Evolutionary conservation across 352 stramenopile genomes (phyloP), one percentile per base, ranked within the genome.

Genomic region (Pythium aquatile): DNA sequence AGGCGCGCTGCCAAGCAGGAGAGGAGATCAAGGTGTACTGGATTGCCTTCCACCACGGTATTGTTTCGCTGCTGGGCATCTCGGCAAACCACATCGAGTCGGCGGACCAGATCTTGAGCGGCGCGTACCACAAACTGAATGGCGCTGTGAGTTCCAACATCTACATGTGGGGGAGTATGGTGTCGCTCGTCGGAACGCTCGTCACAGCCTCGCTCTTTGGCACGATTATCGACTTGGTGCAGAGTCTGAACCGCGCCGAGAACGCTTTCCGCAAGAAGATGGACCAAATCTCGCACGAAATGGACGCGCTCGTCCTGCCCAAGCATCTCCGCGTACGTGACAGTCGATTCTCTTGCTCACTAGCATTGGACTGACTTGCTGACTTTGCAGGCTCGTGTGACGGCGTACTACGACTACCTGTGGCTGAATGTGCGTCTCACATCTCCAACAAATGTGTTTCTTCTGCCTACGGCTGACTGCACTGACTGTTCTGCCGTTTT

Each of bases 191-290:
- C n/a, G 78, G 80, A 0, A 66, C 70, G 0, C 69, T 87, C 26
- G 60, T 85, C 54, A 77, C 70, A 14, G 76, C 80, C 2, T 70
- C 76, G 14, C 65, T 89, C 35, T 87, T 78, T 40, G 80, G 80
- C 30, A 89, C 76, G 30, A 73, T 89, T 58, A 77, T 87, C 60
- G 73, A 76, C 29, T 61, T 89, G 29, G 76, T 87, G 13, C 80
- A 89, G 54, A 89, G 79, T 55, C 81, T 74, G 73, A 87, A 87
- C 59, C 78, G 80, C 57, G 77, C 74, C 0, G 80, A 87, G 62
- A 84, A 87, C 48, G 68, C 73, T 17, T 90, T 90, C 40, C 73
- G 80, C 2, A 90, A 89, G 61, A 86, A 86, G 65, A 85, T 90
- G 80, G 80, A 90, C 54, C 78, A 87, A 24, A 77, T 90, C 52